Base-by-base conservation (phyloP, 1,139 yeast species). In the Keqinozyma sinolaborantium region DNA sequence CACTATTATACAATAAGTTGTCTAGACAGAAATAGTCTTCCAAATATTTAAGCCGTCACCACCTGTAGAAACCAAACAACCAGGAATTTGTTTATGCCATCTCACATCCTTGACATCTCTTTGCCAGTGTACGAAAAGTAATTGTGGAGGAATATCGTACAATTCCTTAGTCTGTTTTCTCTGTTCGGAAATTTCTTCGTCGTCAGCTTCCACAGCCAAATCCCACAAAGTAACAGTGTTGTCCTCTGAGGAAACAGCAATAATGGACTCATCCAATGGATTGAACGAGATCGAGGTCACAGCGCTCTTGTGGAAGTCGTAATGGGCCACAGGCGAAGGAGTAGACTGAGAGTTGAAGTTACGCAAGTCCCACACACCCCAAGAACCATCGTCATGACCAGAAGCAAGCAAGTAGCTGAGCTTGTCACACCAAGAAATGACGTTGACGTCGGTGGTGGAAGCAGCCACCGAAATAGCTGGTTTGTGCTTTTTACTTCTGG, bases 301-400 rank as follows among this genome's bases (percentile, higher is more conserved):
- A 18, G 98, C 84, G 30, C 94, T 77, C 58, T 86, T 85, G 64
- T 94, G 98, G 85, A 92, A 94, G 48, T 84, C 87, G 53, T 92
- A 92, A 47, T 83, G 83, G 6, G 96, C 97, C 20, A 90, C 97
- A 11, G 95, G 94, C 12, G 78, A 63, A 8, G 88, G 85, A 16
- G 61, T 52, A 15, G 74, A 60, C 29, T 68, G 62, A 30, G 77
- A 76, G 42, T 77, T 75, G 64, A 94, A 88, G 47, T 77, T 83
- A 56, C 98, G 82, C 60, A 92, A 71, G 65, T 92, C 99, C 98
- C 99, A 92, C 26, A 92, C 94, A 33, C 95, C 88, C 96, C 97
- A 92, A 20, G 81, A 65, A 40, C 99, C 99, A 56, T 88, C 96
- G 57, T 92, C 99, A 53, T 92, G 96, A 44, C 99, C 99, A 31